Conservation (phyloP, 2,329 filamentous ascomycete genomes). For the Aspergillus floridensis region DNA sequence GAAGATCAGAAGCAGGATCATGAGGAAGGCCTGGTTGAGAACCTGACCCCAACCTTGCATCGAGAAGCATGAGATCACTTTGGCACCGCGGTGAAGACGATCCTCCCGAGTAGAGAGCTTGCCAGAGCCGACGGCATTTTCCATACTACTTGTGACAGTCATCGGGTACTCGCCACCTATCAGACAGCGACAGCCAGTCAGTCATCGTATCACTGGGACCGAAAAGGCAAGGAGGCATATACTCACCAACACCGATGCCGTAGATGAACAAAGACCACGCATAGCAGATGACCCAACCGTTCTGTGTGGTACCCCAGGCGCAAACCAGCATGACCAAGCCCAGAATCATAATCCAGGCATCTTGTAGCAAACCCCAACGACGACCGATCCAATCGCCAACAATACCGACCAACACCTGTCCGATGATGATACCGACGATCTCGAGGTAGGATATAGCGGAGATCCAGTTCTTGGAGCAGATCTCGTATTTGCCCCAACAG, state of each 20-base stretch:
- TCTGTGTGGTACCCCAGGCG: conserved; percentile 6
- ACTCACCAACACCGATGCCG: conserved; percentile 5
- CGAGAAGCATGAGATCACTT: conserved; percentile 1
- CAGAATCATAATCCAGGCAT: conserved; percentile 5
- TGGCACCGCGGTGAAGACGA: conserved; percentile 4
- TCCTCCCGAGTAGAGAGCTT: conserved; percentile 5
- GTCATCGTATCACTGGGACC: neutral
- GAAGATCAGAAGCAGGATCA: conserved; percentile 7
- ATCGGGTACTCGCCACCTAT: conserved; percentile 4
- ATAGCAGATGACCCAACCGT: conserved; percentile 6
- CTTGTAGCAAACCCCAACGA: conserved; percentile 2
- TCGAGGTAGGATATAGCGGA: conserved; percentile 2
- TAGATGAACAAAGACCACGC: conserved; percentile 5
- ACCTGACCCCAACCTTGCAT: conserved; percentile 7
- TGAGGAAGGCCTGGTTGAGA: conserved; percentile 4
- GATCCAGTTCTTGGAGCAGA: conserved; percentile 1
- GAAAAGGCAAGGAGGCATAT: no score
- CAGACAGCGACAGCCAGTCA: neutral
- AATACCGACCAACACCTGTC: neutral
- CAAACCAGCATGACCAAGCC: conserved; percentile 4
- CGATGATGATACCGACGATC: conserved; percentile 6
- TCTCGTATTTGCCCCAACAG: conserved; percentile 1
- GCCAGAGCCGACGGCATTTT: conserved; percentile 3
- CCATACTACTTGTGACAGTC: conserved; percentile 5
- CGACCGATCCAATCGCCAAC: conserved; percentile 2